Conservation (phyloP, 208 protist genomes). For the Crithidia expoeki region DNA sequence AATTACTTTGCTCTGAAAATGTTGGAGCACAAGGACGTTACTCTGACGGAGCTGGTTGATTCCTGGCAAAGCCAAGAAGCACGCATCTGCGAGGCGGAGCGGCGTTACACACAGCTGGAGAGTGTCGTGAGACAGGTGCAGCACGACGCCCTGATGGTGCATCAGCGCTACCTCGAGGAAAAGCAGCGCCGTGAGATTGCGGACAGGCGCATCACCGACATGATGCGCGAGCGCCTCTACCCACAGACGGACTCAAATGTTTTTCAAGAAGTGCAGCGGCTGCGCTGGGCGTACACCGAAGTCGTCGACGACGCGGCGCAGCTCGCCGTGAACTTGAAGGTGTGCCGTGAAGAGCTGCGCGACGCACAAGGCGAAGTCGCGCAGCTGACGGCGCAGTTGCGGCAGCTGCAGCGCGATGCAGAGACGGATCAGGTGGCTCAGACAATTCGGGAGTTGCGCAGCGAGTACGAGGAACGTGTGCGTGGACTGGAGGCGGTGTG, state of each 20-base stretch:
- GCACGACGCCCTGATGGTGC: constrained; percentile 66
- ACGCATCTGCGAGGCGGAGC: constrained; percentile 49
- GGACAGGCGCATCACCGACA: constrained; percentile 76
- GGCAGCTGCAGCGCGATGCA: constrained; percentile 56
- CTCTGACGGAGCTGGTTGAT: constrained; percentile 81
- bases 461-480: constrained; percentile 55
- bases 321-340: constrained; percentile 62
- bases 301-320: constrained; percentile 80
- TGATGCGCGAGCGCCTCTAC: constrained; percentile 70
- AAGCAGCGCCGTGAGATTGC: constrained; percentile 70
- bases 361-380: constrained; percentile 24
- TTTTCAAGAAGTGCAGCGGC: constrained; percentile 51
- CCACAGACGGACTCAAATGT: constrained; percentile 38
- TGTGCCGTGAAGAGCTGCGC: constrained; percentile 52
- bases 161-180: constrained; percentile 77
- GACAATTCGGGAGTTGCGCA: constrained; percentile 57
- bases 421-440: constrained; percentile 62
- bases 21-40: constrained; percentile 76
- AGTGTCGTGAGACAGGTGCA: constrained; percentile 41
- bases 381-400: constrained; percentile 33
- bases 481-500: constrained; percentile 33
- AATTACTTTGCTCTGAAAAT: constrained; percentile 79
- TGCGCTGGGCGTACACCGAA: constrained; percentile 65
- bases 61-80: constrained; percentile 66
- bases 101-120: constrained; percentile 43